phyloP scores from a whole-genome alignment of 1,284 basidiomycete species.

The Boletellus dicymbophilus region DNA sequence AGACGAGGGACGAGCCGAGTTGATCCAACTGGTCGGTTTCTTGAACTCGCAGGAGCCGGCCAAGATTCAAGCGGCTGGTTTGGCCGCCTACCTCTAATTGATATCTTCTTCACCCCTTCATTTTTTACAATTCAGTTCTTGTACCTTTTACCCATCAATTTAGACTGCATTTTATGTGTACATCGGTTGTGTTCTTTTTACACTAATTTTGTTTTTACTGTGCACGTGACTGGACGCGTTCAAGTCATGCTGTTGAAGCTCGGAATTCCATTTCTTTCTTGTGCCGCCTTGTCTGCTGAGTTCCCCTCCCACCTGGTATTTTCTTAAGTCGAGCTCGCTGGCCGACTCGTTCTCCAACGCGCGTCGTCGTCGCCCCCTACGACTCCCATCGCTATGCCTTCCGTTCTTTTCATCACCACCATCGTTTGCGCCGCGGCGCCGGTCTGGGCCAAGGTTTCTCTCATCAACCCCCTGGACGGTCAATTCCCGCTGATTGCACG shows the following conservation, averaged over 20 bases:
- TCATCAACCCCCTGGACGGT: constrained; percentile 51
- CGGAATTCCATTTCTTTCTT: too few relatives aligned
- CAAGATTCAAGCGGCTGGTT: constrained; percentile 76
- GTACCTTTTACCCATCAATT: constrained; percentile 6
- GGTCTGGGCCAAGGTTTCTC: constrained; percentile 44
- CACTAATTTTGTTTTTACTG: constrained; percentile 7
- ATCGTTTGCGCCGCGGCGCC: constrained; percentile 38
- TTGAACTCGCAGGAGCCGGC: constrained; percentile 75
- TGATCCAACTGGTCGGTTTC: constrained; percentile 76
- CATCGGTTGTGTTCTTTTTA: neutral
- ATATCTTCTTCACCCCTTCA: neutral
- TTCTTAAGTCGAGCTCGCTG: constrained; percentile 49
- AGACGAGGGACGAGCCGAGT: constrained; percentile 73
- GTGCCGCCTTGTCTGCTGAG: too few relatives aligned
- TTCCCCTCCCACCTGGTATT: constrained; percentile 9
- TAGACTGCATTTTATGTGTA: constrained; percentile 23
- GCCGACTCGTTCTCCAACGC: constrained; percentile 54
- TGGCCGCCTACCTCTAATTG: constrained; percentile 53
- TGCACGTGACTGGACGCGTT: constrained; percentile 34
- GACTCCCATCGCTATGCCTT: constrained; percentile 59
- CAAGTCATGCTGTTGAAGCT: too few relatives aligned
- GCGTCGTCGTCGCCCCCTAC: constrained; percentile 44
- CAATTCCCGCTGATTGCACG: constrained; percentile 70
- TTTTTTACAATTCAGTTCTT: neutral
- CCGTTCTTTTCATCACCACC: constrained; percentile 57